Base-by-base conservation (phyloP, 495 filamentous ascomycete species). In the Diplogelasinospora grovesii region DNA sequence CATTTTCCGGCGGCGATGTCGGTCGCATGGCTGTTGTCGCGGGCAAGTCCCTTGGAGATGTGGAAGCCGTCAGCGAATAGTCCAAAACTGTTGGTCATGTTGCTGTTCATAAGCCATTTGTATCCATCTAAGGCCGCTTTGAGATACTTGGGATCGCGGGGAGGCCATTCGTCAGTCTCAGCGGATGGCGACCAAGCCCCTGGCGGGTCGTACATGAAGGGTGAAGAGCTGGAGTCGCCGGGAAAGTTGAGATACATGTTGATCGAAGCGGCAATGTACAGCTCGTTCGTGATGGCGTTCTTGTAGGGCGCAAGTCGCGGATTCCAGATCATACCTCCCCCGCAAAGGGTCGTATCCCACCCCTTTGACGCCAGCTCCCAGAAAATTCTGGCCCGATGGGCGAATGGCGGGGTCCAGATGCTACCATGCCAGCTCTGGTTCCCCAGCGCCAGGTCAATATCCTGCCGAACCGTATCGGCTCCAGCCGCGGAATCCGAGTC, bases 251-350 rank as follows among this genome's bases (percentile, higher is more conserved):
- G 74, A 56, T 93, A 98, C 92, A 98, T 97, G 15, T 69, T 74
- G 31, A 93, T 75, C 33, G 82, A 88, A 1, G 86, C 87, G 0
- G 88, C 68, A 39, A 96, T 86, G 54, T 70, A 97, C 7, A 96
- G 73, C 56, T 97, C 80, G 56, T 98, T 98, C 22, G 92, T 98
- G 48, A 98, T 90, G 41, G 92, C 89, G 53, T 98, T 98, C 59
- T 97, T 98, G 63, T 98, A 96, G 0, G 90, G 88, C 15, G 66
- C 60, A 27, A 94, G 63, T 35, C 77, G 73, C 4, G 87, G 92
- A 34, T 80, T 92, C 92, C 92, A 98, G 35, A 82, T 69, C 88
- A 98, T 95, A 3, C 92, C 92, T 11, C 92, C 92, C 9, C 75
- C 75, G 50, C 92, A 96, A 2, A 95, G 72, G 26, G 67, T 71